These are phyloP conservation scores for Gossypium trilobum DNA, from an alignment of 441 rosid species.

Conservation along the genomic window DNA sequence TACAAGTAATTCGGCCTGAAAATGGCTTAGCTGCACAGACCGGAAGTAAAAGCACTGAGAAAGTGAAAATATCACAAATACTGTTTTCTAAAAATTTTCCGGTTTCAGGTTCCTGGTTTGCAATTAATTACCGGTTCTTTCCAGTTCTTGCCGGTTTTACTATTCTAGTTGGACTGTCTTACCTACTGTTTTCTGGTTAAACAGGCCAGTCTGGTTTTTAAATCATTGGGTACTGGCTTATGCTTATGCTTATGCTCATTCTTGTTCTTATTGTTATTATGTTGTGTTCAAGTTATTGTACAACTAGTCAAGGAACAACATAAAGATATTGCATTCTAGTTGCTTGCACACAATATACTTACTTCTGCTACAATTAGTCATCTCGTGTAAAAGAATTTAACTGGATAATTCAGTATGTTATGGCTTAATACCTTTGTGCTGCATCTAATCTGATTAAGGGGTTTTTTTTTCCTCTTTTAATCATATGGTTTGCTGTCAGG, in stretches of 20 bases:
- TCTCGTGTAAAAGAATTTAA: not conserved
- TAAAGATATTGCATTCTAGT: not conserved
- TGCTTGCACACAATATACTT: not conserved
- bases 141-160: no score
- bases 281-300: not conserved
- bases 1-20: no score
- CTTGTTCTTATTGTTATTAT: not conserved
- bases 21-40: no score
- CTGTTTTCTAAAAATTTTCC: no score
- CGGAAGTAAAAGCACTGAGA: no score
- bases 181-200: no score
- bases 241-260: not conserved
- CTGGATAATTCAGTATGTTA: not conserved
- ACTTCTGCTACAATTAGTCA: not conserved
- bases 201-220: no score
- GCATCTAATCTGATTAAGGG: conserved; percentile 1
- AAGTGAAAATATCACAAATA: no score
- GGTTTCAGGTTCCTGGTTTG: no score
- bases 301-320: not conserved
- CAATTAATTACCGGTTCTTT: no score
- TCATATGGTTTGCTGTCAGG: conserved; percentile 37
- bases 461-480: not conserved
- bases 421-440: not conserved
- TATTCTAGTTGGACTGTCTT: no score
- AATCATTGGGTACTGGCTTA: not conserved